phyloP scores from a whole-genome alignment of 164 flowering plant species.

The Magnolia changhungtana region DNA sequence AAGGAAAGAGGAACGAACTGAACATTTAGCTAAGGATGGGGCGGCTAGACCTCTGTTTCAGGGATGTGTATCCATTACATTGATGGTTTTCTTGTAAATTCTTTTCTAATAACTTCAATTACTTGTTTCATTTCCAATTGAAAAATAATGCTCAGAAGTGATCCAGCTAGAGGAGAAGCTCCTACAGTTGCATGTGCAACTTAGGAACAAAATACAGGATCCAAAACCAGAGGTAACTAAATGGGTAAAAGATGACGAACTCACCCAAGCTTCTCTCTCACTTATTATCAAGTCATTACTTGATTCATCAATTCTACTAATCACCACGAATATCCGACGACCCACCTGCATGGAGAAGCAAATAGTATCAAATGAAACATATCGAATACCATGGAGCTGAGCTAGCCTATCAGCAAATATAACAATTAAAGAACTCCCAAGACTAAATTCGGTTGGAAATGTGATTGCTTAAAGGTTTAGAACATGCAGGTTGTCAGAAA shows the following conservation, averaged over 20 bases:
- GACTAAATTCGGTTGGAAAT: too few relatives aligned
- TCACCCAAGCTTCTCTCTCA: slow-evolving; percentile 90
- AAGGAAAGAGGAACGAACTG: neutral
- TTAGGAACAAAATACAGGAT: neutral
- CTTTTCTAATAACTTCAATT: too few relatives aligned
- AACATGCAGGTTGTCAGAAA: neutral
- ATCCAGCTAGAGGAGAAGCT: neutral
- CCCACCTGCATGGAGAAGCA: slow-evolving; percentile 63
- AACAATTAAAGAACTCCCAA: neutral
- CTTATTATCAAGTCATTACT: slow-evolving; percentile 84
- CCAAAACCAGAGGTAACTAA: neutral
- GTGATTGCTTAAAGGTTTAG: too few relatives aligned
- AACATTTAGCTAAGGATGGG: neutral
- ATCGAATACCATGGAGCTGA: neutral
- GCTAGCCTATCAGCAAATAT: neutral
- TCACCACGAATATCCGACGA: slow-evolving; percentile 49
- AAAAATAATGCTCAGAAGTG: neutral
- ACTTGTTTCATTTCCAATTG: neutral
- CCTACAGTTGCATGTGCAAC: neutral
- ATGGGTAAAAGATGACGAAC: slow-evolving; percentile 22
- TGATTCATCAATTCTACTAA: slow-evolving; percentile 66
- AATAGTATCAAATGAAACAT: neutral
- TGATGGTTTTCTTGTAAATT: too few relatives aligned
- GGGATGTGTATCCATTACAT: too few relatives aligned
- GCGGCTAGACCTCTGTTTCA: too few relatives aligned